These are phyloP conservation scores for Rosa multiflora DNA, from an alignment of 306 rosid genomes.

Conservation along the genomic window DNA sequence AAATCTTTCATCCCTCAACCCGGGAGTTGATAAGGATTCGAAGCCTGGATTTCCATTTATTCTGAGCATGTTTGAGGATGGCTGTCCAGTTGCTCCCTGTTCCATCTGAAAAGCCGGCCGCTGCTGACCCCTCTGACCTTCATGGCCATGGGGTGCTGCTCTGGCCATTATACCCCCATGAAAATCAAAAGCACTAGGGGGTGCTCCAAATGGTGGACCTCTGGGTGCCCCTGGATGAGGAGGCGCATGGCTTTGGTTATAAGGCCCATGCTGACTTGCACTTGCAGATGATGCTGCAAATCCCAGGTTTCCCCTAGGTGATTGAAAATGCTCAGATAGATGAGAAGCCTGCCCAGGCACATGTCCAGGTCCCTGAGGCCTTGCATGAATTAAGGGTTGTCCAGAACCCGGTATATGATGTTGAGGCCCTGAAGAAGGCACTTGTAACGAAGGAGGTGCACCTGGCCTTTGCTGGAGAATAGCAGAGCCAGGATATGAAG, in stretches of 20 bases:
- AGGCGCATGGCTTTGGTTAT: constrained; percentile 53
- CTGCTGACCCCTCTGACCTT: constrained; percentile 40
- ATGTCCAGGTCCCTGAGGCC: constrained; percentile 52
- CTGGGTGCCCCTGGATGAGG: constrained; percentile 48
- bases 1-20: constrained; percentile 65
- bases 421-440: constrained; percentile 48
- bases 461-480: constrained; percentile 42
- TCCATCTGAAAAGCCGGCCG: constrained; percentile 29
- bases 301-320: constrained; percentile 28
- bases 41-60: constrained; percentile 44
- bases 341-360: constrained; percentile 33
- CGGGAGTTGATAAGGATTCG: constrained; percentile 35
- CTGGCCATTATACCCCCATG: constrained; percentile 46
- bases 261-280: constrained; percentile 40
- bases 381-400: constrained; percentile 37
- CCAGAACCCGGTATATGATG: constrained; percentile 43
- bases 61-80: constrained; percentile 30
- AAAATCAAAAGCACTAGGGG: constrained; percentile 52
- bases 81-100: constrained; percentile 32
- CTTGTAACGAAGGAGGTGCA: constrained; percentile 37
- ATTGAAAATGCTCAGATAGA: constrained; percentile 32
- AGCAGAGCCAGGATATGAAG: constrained; percentile 38
- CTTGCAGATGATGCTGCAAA: constrained; percentile 37
- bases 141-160: constrained; percentile 53
- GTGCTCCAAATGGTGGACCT: constrained; percentile 46